These are phyloP conservation scores for Camellia sinensis DNA, from an alignment of 148 eudicot species.

Conservation along the genomic window DNA sequence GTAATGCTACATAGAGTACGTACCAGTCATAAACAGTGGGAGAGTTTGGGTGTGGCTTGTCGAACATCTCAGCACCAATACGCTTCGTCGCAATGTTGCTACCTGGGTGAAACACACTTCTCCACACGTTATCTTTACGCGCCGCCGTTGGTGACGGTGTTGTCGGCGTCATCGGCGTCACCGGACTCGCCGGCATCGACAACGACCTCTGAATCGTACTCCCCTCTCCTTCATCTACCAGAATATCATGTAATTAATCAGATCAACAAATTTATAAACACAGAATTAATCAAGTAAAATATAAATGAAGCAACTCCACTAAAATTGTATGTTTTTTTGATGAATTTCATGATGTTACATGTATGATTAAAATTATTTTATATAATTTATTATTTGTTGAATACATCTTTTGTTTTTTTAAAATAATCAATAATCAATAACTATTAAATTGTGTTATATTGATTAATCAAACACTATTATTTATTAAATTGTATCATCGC, in stretches of 20 bases:
- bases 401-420: too few relatives aligned
- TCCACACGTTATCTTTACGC: constrained; percentile 73
- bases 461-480: too few relatives aligned
- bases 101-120: constrained; percentile 91
- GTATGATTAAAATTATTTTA: too few relatives aligned
- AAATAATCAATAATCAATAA: too few relatives aligned
- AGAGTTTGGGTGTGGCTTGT: constrained; percentile 62
- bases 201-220: constrained; percentile 42
- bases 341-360: too few relatives aligned
- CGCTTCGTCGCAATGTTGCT: constrained; percentile 66
- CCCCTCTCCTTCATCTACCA: constrained; percentile 24
- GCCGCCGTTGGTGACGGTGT: constrained; percentile 42
- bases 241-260: neutral
- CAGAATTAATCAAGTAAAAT: too few relatives aligned
- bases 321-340: too few relatives aligned
- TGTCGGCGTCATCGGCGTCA: constrained; percentile 56
- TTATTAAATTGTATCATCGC: too few relatives aligned
- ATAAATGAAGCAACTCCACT: too few relatives aligned
- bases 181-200: constrained; percentile 50
- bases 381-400: too few relatives aligned
- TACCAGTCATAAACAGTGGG: constrained; percentile 97
- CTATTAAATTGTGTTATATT: too few relatives aligned
- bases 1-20: neutral
- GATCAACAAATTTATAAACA: too few relatives aligned
- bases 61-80: constrained; percentile 60